Evolutionary conservation across 768 basidiomycete genomes (phyloP).

Genomic region (Tremella fuciformis): DNA sequence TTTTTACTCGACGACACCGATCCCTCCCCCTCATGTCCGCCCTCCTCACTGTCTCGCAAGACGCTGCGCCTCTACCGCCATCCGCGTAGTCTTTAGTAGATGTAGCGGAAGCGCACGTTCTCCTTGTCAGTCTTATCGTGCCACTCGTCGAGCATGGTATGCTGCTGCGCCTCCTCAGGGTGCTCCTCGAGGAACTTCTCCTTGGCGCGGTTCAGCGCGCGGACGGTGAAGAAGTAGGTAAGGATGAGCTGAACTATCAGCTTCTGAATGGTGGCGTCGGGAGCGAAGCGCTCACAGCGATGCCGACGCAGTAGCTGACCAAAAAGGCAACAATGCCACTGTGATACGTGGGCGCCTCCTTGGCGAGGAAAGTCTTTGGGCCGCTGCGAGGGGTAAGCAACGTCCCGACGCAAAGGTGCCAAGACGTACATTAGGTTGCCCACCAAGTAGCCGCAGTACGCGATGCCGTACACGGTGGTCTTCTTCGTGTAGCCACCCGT

Average conservation of each 20-base stretch:
- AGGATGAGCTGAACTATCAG: too few species aligned
- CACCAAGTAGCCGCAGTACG: conserved; percentile 33
- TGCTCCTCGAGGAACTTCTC: too few species aligned
- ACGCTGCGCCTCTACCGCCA: too few species aligned
- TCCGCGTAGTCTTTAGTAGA: too few species aligned
- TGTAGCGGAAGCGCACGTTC: neutral
- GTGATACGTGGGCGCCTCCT: conserved; percentile 29
- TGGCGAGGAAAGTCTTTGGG: conserved; percentile 35
- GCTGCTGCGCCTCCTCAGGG: neutral
- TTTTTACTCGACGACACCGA: too few species aligned
- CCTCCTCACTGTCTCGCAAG: too few species aligned
- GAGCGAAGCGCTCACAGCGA: neutral
- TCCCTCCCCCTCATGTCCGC: too few species aligned
- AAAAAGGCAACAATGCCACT: conserved; percentile 28
- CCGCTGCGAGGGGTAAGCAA: conserved; percentile 11
- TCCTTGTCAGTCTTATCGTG: conserved; percentile 3
- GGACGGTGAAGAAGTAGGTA: too few species aligned
- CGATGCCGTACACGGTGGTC: conserved; percentile 29
- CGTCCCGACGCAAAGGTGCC: neutral
- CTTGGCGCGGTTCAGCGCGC: too few species aligned
- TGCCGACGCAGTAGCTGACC: conserved; percentile 16
- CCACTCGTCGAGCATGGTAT: conserved; percentile 2
- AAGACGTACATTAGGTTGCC: conserved; percentile 16
- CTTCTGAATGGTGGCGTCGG: too few species aligned
- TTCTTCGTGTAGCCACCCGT: conserved; percentile 40